These are phyloP conservation scores for Rhizophora apiculata DNA, from an alignment of 345 rosid species.

Conservation along the genomic window DNA sequence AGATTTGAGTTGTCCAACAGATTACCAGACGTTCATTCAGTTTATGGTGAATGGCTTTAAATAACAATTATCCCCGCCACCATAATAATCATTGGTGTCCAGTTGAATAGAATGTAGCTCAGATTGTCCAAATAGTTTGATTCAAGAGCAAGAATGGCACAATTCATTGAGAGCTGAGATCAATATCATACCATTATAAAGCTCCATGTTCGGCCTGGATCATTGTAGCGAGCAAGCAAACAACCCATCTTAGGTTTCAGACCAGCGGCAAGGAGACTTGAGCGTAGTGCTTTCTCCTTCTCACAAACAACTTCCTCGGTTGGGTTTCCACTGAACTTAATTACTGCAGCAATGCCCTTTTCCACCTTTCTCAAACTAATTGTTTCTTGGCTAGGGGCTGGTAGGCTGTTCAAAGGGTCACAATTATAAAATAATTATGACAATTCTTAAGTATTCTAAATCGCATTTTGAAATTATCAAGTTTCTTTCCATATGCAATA, in stretches of 20 bases:
- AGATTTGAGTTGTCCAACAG: neutral
- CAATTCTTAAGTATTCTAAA: neutral
- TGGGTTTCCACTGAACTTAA: slow-evolving; percentile 84
- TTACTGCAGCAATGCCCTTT: slow-evolving; percentile 70
- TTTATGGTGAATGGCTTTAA: neutral
- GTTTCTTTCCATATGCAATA: no score
- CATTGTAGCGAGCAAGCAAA: slow-evolving; percentile 86
- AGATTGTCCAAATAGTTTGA: no score
- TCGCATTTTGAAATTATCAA: no score
- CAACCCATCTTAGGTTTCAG: slow-evolving; percentile 63
- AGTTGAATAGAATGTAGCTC: no score
- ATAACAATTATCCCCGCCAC: neutral
- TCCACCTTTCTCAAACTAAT: slow-evolving; percentile 61
- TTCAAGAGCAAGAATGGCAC: no score
- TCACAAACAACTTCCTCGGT: slow-evolving; percentile 49
- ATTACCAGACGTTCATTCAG: neutral
- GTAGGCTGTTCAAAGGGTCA: slow-evolving; percentile 49
- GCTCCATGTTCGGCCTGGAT: slow-evolving; percentile 76
- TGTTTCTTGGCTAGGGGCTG: slow-evolving; percentile 57
- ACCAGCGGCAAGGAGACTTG: slow-evolving; percentile 54
- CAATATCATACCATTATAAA: slow-evolving; percentile 54
- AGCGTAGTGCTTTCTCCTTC: slow-evolving; percentile 60
- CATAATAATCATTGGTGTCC: neutral
- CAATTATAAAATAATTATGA: neutral
- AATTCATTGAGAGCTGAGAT: neutral